Base-by-base conservation (phyloP, 441 rosid genomes). In the Francoa sonchifolia region DNA sequence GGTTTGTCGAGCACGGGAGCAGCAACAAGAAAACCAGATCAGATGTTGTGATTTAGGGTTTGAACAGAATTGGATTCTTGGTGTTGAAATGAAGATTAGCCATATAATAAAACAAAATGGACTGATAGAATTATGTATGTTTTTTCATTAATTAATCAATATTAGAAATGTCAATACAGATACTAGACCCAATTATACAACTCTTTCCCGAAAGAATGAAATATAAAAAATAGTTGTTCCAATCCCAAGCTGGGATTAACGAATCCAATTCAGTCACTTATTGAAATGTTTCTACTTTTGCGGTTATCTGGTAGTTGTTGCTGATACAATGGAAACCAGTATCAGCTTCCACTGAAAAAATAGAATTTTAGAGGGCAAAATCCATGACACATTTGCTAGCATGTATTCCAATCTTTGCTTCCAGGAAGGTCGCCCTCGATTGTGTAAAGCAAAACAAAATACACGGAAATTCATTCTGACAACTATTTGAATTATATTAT, bases 111-210 rank as follows among this genome's bases (percentile, higher is more conserved):
- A n/a, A n/a, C n/a, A n/a, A n/a, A n/a, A n/a, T n/a, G n/a, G n/a
- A n/a, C n/a, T n/a, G n/a, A n/a, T n/a, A n/a, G n/a, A n/a, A n/a
- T n/a, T n/a, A n/a, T n/a, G n/a, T n/a, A n/a, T n/a, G n/a, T n/a
- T n/a, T 50, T 48, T 59, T 12, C 68, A 62, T 65, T 57, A 49
- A 70, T 70, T 60, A 59, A 71, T 71, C 75, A 63, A 60, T 69
- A 51, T 58, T 31, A 55, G 50, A 55, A 65, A 56, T 63, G 66
- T 61, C 39, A 61, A 68, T 33, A 56, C n/a, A 67, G 62, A 63
- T 46, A 56, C 53, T 17, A 40, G 43, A 41, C 20, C 45, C 44
- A 36, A 51, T 57, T 58, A 55, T 63, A 61, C 69, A 68, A 41
- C 38, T 37, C 42, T 48, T 52, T 42, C 64, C 52, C 53, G 44